A percentile compares a stretch with the other conserved stretches of the same genome.
Conservation (phyloP, 75 land plant genomes). For the Picea glauca region DNA sequence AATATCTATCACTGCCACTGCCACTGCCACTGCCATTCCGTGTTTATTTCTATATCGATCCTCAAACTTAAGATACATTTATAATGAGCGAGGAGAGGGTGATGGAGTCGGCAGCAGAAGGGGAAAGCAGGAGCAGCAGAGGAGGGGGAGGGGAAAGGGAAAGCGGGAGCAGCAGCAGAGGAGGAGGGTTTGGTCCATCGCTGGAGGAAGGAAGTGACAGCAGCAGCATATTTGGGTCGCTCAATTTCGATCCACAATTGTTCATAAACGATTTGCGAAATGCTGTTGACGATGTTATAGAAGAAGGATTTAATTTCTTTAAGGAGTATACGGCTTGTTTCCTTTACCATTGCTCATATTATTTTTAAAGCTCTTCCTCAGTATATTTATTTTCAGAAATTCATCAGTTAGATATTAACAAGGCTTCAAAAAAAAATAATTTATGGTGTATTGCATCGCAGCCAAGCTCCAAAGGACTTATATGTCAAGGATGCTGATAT, state of each 20-base stretch:
- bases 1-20: no score
- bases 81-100: no score
- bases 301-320: constrained; percentile 6
- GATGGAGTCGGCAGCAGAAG: no score
- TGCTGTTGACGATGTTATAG: constrained; percentile 7
- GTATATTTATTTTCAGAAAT: neutral
- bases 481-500: neutral
- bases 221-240: neutral
- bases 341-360: neutral
- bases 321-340: constrained; percentile 4
- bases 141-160: neutral
- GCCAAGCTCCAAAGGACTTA: constrained; percentile 1
- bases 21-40: no score
- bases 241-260: constrained; percentile 7
- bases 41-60: no score
- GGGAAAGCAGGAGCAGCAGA: neutral
- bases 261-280: constrained; percentile 7
- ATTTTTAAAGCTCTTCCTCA: no score
- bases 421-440: no score
- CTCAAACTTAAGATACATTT: no score
- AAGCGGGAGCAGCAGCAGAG: constrained; percentile 2
- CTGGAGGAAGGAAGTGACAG: neutral
- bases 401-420: neutral
- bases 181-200: neutral
- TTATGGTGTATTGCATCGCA: neutral